These are phyloP conservation scores for Phaffia australis DNA, from an alignment of 768 basidiomycete genomes.

Conservation along the genomic window DNA sequence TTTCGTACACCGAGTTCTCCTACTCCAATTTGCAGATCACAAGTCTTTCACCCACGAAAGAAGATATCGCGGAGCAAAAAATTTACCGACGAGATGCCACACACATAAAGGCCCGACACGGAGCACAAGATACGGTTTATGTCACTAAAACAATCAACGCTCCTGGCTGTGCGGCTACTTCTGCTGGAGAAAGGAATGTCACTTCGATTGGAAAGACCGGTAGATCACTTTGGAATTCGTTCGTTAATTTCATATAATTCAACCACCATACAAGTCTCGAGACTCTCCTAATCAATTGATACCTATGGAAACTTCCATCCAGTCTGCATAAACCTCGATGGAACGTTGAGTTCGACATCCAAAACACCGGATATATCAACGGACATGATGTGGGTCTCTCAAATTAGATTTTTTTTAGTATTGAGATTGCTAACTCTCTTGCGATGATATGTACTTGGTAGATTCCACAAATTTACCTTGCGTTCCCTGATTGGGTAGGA, in stretches of 20 bases:
- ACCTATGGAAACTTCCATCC: background rate
- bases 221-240: background rate
- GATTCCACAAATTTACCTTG: slow-evolving; percentile 30
- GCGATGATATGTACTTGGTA: background rate
- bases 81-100: background rate
- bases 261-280: slow-evolving; percentile 47
- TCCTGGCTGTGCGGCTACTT: background rate
- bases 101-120: no score
- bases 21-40: slow-evolving; percentile 50
- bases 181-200: background rate
- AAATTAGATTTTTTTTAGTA: background rate
- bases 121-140: no score
- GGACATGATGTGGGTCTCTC: slow-evolving; percentile 51
- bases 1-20: slow-evolving; percentile 72
- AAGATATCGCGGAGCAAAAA: slow-evolving; percentile 1
- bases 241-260: slow-evolving; percentile 41
- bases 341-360: slow-evolving; percentile 51
- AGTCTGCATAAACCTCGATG: slow-evolving; percentile 28
- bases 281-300: background rate
- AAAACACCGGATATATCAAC: slow-evolving; percentile 51
- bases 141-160: no score
- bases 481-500: slow-evolving; percentile 23
- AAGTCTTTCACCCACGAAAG: slow-evolving; percentile 1
- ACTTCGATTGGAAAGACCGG: background rate
- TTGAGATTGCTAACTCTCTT: background rate